Percentiles rank a stretch among this genome's conserved stretches.
Evolutionary conservation across 2,329 filamentous ascomycete genomes (phyloP).

Genomic region (Xylogone sp.): DNA sequence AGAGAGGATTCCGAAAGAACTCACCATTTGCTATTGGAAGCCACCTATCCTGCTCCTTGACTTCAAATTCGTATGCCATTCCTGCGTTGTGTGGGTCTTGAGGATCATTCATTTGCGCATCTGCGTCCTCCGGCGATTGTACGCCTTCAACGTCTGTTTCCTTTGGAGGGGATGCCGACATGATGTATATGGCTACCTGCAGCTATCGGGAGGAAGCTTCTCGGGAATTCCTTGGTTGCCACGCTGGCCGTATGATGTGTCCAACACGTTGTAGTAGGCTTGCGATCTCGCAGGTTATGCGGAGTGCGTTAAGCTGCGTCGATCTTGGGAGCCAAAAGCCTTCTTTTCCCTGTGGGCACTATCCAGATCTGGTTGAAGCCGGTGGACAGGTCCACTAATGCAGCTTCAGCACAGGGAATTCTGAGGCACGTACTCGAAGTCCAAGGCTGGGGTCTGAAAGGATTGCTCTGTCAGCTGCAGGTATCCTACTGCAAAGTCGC

Average conservation of each 20-base stretch:
- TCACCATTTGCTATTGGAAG: slow-evolving; percentile 99
- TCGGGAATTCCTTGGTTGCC: slow-evolving; percentile 27
- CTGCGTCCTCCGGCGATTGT: slow-evolving; percentile 87
- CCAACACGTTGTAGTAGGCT: slow-evolving; percentile 14
- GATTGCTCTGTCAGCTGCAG: slow-evolving; percentile 6
- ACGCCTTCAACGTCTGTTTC: slow-evolving; percentile 83
- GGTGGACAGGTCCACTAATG: slow-evolving; percentile 17
- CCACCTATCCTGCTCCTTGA: slow-evolving; percentile 99
- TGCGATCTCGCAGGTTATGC: slow-evolving; percentile 17
- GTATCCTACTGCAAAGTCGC: slow-evolving; percentile 16
- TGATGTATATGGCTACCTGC: slow-evolving; percentile 70
- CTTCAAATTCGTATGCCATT: slow-evolving; percentile 89
- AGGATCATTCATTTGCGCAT: slow-evolving; percentile 88
- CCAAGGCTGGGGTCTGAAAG: slow-evolving; percentile 2
- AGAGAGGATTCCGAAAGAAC: slow-evolving; percentile 45
- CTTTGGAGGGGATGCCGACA: slow-evolving; percentile 95
- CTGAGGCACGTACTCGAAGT: slow-evolving; percentile 13
- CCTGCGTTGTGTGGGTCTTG: slow-evolving; percentile 73
- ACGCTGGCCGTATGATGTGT: slow-evolving; percentile 24
- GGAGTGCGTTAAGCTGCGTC: slow-evolving; percentile 15
- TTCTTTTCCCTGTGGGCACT: slow-evolving; percentile 16
- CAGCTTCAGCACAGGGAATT: slow-evolving; percentile 14
- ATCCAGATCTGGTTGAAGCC: slow-evolving; percentile 12
- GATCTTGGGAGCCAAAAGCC: slow-evolving; percentile 21
- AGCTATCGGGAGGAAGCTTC: slow-evolving; percentile 28